Evolutionary conservation across 306 rosid genomes (phyloP), one percentile per base, ranked within the genome.

Genomic region (Cucumis sativus): DNA sequence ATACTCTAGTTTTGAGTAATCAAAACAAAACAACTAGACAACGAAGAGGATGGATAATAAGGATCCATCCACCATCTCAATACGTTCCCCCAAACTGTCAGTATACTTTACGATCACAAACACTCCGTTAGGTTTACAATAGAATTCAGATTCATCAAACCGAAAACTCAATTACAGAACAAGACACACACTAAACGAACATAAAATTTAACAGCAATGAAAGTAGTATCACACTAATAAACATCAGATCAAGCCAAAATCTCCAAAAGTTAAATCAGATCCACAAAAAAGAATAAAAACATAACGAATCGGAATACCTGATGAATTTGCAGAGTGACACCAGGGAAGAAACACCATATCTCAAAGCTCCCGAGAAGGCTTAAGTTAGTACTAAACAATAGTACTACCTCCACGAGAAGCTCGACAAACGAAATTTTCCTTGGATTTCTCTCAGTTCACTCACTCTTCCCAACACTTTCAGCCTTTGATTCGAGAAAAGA

Each of bases 311-410:
- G 35, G 56, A 30, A 63, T 78, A 78, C 80, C 80, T 63, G 80
- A 49, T 51, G 51, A 66, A 63, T 49, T 7, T 41, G 80, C 74
- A 77, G 57, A 47, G 74, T 33, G 10, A 35, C 33, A 51, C 57
- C 30, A 28, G 5, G 55, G 56, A 33, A 63, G 69, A 47, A 76
- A 58, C 79, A n/a, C 71, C 79, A 59, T 58, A 21, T 39, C 21
- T 13, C 63, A 63, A 78, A 55, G 33, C 71, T 78, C 45, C 59
- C 75, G 71, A 45, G 80, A 77, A 77, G 51, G 65, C 18, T 78
- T 12, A 8, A 78, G 74, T 28, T 28, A 28, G 30, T 20, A 60
- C 64, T 40, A 41, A 60, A 18, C 30, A 41, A 58, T 9, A 23
- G 58, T 43, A 39, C 56, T 47, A 14, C 76, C 59, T 47, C 60